phyloP scores from a whole-genome alignment of 345 rosid genomes.

The Eucalyptus cloeziana region DNA sequence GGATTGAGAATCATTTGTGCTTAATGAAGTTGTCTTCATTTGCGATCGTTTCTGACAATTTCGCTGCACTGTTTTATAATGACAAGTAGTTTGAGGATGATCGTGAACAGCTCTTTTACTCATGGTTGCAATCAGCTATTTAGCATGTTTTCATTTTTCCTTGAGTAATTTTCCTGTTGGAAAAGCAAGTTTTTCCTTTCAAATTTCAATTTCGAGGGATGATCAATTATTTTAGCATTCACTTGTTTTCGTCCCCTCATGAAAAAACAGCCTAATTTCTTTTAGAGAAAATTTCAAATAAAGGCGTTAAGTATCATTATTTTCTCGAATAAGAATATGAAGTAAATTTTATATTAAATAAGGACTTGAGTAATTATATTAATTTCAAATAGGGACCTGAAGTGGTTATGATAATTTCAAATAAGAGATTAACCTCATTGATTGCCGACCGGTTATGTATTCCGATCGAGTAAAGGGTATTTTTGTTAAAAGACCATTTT shows the following conservation, averaged over 20 bases:
- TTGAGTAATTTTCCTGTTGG: neutral
- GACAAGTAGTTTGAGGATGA: neutral
- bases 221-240: neutral
- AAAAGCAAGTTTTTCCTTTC: neutral
- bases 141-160: neutral
- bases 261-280: neutral
- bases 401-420: fast-evolving
- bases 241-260: neutral
- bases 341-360: too few species aligned
- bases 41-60: neutral
- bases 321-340: fast-evolving
- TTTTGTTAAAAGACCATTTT: too few species aligned
- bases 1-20: neutral
- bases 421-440: fast-evolving
- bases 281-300: too few species aligned
- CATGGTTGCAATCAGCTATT: neutral
- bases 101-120: neutral
- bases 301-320: too few species aligned
- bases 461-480: fast-evolving
- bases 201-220: neutral
- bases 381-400: fast-evolving
- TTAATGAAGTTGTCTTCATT: neutral
- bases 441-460: fast-evolving
- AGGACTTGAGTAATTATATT: fast-evolving
- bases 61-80: neutral